phyloP scores from a whole-genome alignment of 495 filamentous ascomycete species.

The Aspergillus kassunensis region DNA sequence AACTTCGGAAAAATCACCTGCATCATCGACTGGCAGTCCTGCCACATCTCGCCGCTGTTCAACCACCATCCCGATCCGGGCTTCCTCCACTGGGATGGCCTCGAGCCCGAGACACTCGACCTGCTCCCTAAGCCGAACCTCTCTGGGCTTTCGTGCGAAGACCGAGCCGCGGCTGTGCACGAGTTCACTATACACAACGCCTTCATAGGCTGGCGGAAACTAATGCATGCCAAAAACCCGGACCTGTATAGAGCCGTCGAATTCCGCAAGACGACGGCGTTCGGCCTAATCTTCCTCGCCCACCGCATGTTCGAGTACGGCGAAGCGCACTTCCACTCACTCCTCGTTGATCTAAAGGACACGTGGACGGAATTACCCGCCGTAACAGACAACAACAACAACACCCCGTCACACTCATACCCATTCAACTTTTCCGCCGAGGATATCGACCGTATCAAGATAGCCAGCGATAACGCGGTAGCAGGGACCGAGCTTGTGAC shows the following conservation, averaged over 20 bases:
- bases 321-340: constrained; percentile 33
- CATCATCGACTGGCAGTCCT: constrained; percentile 40
- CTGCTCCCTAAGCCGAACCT: constrained; percentile 19
- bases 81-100: constrained; percentile 30
- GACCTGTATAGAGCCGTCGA: constrained; percentile 26
- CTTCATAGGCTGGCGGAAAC: constrained; percentile 34
- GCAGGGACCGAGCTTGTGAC: constrained; percentile 32
- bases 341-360: constrained; percentile 28
- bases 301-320: constrained; percentile 35
- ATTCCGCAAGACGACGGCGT: constrained; percentile 28
- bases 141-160: constrained; percentile 23
- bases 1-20: constrained; percentile 31
- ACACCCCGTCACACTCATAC: too few species aligned
- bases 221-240: constrained; percentile 30
- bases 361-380: constrained; percentile 28
- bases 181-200: constrained; percentile 26
- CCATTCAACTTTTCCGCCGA: constrained; percentile 29
- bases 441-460: constrained; percentile 27
- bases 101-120: constrained; percentile 30
- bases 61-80: constrained; percentile 30
- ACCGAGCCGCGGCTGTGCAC: constrained; percentile 16
- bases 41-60: constrained; percentile 33
- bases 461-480: constrained; percentile 27
- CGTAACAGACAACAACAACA: too few species aligned
- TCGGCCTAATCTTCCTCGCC: constrained; percentile 32